A percentile compares a stretch with the other conserved stretches of the same genome.
phyloP scores from a whole-genome alignment of 768 basidiomycete species.

The Pleurotus tuber-regium region DNA sequence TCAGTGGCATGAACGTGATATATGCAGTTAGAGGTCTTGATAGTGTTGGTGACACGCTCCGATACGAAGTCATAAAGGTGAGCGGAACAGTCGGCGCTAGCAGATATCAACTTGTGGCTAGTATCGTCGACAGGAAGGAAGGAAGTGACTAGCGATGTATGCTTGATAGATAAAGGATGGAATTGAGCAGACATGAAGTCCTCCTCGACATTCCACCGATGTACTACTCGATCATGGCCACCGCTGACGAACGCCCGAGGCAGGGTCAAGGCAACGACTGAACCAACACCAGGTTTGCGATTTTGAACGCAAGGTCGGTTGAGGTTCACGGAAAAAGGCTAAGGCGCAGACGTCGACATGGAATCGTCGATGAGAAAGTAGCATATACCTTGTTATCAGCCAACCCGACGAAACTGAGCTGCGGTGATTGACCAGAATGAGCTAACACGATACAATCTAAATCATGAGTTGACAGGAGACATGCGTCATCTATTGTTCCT shows the following conservation, averaged over 20 bases:
- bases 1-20: conserved; percentile 39
- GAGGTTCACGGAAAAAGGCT: conserved; percentile 13
- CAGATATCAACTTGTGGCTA: conserved; percentile 44
- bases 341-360: background rate
- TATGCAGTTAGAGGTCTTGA: conserved; percentile 41
- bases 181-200: conserved; percentile 30
- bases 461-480: conserved; percentile 27
- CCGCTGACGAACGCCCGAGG: conserved; percentile 45
- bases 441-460: conserved; percentile 31
- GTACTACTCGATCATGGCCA: conserved; percentile 46
- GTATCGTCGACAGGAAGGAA: conserved; percentile 42
- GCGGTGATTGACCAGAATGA: conserved; percentile 34
- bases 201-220: conserved; percentile 41
- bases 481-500: conserved; percentile 38
- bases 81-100: conserved; percentile 47
- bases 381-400: conserved; percentile 22
- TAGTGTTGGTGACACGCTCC: conserved; percentile 36
- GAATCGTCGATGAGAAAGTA: background rate
- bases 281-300: conserved; percentile 41
- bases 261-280: conserved; percentile 38
- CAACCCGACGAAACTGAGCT: conserved; percentile 24
- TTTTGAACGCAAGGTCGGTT: conserved; percentile 27
- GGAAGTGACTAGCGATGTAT: conserved; percentile 40
- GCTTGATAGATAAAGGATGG: conserved; percentile 35
- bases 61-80: conserved; percentile 45